Conservation (phyloP, 169 alveolate species). For the Plasmodium gaboni region DNA sequence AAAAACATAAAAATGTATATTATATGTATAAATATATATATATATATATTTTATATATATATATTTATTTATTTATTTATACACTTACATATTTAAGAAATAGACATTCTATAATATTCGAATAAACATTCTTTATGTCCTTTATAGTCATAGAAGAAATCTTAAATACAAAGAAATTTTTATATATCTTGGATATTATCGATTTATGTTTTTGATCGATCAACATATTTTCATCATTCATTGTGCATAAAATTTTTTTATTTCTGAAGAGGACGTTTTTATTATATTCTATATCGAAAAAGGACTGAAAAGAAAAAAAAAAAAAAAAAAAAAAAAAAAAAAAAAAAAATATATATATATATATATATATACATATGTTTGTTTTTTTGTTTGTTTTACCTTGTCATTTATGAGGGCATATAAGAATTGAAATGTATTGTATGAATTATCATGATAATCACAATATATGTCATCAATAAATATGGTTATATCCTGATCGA, state of each 20-base stretch:
- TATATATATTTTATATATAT: not conserved
- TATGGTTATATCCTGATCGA: conserved; percentile 16
- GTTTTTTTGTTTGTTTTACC: not conserved
- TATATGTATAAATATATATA: not conserved
- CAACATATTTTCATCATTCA: conserved; percentile 6
- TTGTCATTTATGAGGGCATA: not conserved
- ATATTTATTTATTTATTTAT: not conserved
- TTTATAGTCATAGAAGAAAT: not conserved
- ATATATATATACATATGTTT: too few relatives aligned
- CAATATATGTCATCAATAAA: conserved; percentile 39
- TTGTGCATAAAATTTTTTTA: conserved; percentile 18
- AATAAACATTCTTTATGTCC: conserved; percentile 28
- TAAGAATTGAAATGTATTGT: conserved; percentile 13
- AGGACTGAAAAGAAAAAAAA: conserved; percentile 8
- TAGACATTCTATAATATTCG: conserved; percentile 30
- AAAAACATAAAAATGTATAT: not conserved
- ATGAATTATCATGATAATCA: not conserved
- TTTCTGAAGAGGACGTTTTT: conserved; percentile 1
- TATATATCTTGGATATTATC: not conserved
- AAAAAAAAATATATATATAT: not conserved
- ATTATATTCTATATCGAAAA: conserved; percentile 22
- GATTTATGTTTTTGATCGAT: not conserved
- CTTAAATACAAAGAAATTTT: conserved; percentile 21
- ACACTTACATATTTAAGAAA: conserved; percentile 59
- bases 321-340: not conserved